Evolutionary conservation across 352 stramenopile genomes (phyloP).

Genomic region (Pythium inflatum): DNA sequence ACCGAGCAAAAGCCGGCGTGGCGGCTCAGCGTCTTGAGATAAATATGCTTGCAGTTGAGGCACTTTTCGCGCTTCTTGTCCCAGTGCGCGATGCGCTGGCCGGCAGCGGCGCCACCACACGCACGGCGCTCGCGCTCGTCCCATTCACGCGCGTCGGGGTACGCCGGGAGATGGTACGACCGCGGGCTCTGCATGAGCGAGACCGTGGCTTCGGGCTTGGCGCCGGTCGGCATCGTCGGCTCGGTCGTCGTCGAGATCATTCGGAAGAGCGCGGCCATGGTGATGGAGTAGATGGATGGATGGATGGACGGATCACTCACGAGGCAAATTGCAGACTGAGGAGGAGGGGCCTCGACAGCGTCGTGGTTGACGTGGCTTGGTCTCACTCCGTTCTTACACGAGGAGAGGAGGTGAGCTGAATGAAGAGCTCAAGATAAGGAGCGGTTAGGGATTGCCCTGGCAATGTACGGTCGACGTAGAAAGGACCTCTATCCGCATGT

Average conservation of each 20-base stretch:
- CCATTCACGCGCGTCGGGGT: slow-evolving; percentile 36
- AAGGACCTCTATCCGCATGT: neutral
- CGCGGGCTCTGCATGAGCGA: slow-evolving; percentile 31
- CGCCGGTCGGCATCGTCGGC: neutral
- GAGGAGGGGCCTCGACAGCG: slow-evolving; percentile 3
- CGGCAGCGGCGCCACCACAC: neutral
- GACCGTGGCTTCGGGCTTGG: slow-evolving; percentile 8
- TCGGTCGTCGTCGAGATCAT: slow-evolving; percentile 13
- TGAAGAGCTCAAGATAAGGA: slow-evolving; percentile 23
- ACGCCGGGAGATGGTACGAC: slow-evolving; percentile 37
- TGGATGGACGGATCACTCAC: neutral
- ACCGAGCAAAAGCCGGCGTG: slow-evolving; percentile 82
- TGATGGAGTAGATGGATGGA: neutral
- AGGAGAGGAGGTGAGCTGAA: slow-evolving; percentile 15
- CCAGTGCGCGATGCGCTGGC: slow-evolving; percentile 67
- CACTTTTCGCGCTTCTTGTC: slow-evolving; percentile 88
- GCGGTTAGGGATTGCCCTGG: slow-evolving; percentile 13
- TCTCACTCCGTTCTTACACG: neutral
- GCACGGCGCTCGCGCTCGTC: slow-evolving; percentile 32
- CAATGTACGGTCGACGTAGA: neutral
- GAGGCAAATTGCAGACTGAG: slow-evolving; percentile 30
- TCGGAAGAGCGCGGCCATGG: slow-evolving; percentile 34
- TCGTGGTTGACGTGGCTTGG: neutral
- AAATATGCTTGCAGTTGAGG: slow-evolving; percentile 84
- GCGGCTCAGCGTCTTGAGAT: slow-evolving; percentile 83